Evolutionary conservation across 345 rosid genomes (phyloP).

Genomic region (Cardamine occulta): DNA sequence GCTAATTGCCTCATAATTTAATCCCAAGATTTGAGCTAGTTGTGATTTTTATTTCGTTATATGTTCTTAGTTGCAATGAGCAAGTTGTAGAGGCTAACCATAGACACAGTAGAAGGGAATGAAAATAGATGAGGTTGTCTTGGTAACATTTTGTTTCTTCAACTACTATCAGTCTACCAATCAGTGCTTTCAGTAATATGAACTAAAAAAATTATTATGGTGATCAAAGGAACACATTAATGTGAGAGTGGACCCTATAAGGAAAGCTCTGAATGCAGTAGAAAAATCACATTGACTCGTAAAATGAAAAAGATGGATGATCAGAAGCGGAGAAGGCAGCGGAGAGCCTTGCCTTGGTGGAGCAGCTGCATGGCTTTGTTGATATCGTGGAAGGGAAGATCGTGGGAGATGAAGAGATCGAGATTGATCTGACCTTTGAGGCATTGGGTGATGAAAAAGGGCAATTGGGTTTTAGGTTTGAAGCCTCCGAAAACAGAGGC

Average conservation of each 20-base stretch:
- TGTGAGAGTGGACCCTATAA: neutral
- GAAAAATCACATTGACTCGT: neutral
- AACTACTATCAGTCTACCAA: neutral
- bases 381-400: conserved; percentile 54
- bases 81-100: neutral
- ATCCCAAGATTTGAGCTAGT: neutral
- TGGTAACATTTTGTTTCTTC: neutral
- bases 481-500: conserved; percentile 66
- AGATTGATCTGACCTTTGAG: conserved; percentile 54
- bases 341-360: conserved; percentile 46
- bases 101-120: neutral
- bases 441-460: conserved; percentile 54
- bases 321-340: conserved; percentile 41
- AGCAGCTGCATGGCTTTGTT: conserved; percentile 49
- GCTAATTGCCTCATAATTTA: neutral
- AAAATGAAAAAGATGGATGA: neutral
- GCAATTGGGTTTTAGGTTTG: conserved; percentile 56
- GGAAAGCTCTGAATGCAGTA: neutral
- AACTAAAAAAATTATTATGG: neutral
- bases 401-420: conserved; percentile 59
- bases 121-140: neutral
- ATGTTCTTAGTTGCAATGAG: neutral
- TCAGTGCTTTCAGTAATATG: neutral
- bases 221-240: neutral
- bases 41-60: neutral